These are phyloP conservation scores for Picea glauca DNA, from an alignment of 75 land plant species.

Conservation along the genomic window DNA sequence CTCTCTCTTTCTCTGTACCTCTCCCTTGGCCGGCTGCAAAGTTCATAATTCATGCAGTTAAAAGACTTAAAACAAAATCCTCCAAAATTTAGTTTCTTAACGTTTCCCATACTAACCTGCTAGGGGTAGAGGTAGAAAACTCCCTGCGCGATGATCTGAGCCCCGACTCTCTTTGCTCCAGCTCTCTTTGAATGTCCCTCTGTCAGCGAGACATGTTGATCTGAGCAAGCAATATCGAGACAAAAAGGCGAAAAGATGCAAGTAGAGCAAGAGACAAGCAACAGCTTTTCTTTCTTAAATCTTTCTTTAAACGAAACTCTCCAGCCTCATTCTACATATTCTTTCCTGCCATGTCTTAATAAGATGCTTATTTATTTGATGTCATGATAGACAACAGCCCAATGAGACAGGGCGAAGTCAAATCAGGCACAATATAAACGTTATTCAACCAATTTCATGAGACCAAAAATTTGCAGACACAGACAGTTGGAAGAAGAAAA, in stretches of 20 bases:
- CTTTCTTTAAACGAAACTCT: neutral
- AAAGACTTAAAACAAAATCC: conserved; percentile 4
- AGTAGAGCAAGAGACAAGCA: neutral
- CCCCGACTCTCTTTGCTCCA: conserved; percentile 89
- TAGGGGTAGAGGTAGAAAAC: conserved; percentile 55
- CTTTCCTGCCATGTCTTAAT: neutral
- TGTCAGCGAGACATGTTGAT: conserved; percentile 21
- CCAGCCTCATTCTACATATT: neutral
- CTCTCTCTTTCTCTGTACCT: conserved; percentile 77
- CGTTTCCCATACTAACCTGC: conserved; percentile 31
- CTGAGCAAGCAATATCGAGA: neutral
- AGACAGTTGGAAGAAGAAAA: neutral
- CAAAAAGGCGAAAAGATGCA: neutral
- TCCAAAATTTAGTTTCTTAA: neutral
- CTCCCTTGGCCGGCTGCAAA: conserved; percentile 67
- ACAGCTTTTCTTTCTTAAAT: conserved; percentile 1
- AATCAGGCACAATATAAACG: neutral
- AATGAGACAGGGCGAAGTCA: neutral
- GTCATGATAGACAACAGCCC: neutral
- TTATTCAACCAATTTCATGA: neutral
- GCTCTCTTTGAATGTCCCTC: conserved; percentile 90
- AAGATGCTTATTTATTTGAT: conserved; percentile 4
- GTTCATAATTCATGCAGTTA: conserved; percentile 10
- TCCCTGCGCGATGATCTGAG: conserved; percentile 64
- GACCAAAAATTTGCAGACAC: neutral